A percentile compares a stretch with the other conserved stretches of the same genome.
These are phyloP conservation scores for Fistulifera pelliculosa DNA, from an alignment of 108 stramenopile species.

Conservation along the genomic window DNA sequence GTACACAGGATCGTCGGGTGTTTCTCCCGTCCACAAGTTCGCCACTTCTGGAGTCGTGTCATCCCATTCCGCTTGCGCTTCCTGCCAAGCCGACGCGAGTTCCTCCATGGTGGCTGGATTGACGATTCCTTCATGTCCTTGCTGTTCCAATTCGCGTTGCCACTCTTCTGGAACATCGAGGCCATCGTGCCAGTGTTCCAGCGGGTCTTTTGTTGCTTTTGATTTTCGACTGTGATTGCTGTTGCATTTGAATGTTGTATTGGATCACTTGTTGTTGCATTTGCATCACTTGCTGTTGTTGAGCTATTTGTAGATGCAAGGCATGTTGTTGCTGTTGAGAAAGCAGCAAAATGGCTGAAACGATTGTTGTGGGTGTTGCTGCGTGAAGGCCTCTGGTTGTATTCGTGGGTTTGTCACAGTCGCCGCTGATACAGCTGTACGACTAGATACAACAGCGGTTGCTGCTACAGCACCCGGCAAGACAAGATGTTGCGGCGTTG, in stretches of 20 bases:
- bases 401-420: slow-evolving; percentile 4
- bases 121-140: slow-evolving; percentile 22
- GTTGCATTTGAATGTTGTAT: slow-evolving; percentile 11
- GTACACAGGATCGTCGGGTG: not conserved
- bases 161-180: not conserved
- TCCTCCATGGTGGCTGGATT: slow-evolving; percentile 59
- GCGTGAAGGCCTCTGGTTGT: not conserved
- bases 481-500: slow-evolving; percentile 7
- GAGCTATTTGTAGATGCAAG: slow-evolving; percentile 13
- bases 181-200: slow-evolving; percentile 4
- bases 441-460: slow-evolving; percentile 11
- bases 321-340: slow-evolving; percentile 10
- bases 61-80: slow-evolving; percentile 65
- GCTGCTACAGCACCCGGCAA: slow-evolving; percentile 21
- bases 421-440: not conserved
- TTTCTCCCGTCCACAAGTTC: not conserved
- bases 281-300: slow-evolving; percentile 32
- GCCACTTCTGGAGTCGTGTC: not conserved
- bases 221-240: slow-evolving; percentile 2
- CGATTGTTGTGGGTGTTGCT: slow-evolving; percentile 4
- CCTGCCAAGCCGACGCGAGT: slow-evolving; percentile 67
- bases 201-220: slow-evolving; percentile 4
- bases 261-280: slow-evolving; percentile 54
- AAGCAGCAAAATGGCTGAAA: not conserved
- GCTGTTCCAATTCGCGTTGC: slow-evolving; percentile 12